Evolutionary conservation across 1,139 yeast genomes (phyloP), one percentile per base, ranked within the genome.

Genomic region (Wickerhamomyces sp.): DNA sequence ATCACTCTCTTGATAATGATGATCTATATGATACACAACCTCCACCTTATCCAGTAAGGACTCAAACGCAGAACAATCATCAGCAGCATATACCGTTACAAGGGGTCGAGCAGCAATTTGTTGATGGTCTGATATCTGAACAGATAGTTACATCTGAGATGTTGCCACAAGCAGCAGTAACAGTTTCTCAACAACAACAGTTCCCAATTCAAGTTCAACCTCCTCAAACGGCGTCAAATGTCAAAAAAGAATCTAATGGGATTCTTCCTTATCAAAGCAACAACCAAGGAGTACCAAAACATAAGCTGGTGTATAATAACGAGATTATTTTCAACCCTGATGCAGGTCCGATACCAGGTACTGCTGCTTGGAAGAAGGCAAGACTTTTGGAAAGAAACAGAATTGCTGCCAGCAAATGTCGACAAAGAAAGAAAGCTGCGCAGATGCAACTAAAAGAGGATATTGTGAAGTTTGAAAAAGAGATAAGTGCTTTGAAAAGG

Each of bases 331-430:
- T 69, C 55, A 76, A 78, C 48, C 82, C 84, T 2, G 68, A 76
- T 48, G 72, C 73, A 41, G 84, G 83, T 1, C 84, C 87, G 2
- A 74, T 80, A 16, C 89, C 89, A 0, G 92, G 92, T 2, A 82
- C 92, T 0, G 76, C 85, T 0, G 88, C 87, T 0, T 84, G 55
- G 89, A 82, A 82, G 53, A 75, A 79, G 48, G 87, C 82, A 40
- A 64, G 88, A 41, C 60, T 82, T 17, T 61, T 82, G 43, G 90
- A 81, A 55, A 63, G 90, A 51, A 82, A 82, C 52, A 64, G 43
- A 49, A 68, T 82, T 16, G 92, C 92, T 1, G 90, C 90, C 0
- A 77, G 84, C 12, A 82, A 81, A 54, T 83, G 92, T 65, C 67
- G 92, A 51, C 87, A 81, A 55, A 66, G 90, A 32, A 83, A 82